A percentile compares a stretch with the other conserved stretches of the same genome.
phyloP scores from a whole-genome alignment of 257 asterid species.

The Leptodermis oblonga region DNA sequence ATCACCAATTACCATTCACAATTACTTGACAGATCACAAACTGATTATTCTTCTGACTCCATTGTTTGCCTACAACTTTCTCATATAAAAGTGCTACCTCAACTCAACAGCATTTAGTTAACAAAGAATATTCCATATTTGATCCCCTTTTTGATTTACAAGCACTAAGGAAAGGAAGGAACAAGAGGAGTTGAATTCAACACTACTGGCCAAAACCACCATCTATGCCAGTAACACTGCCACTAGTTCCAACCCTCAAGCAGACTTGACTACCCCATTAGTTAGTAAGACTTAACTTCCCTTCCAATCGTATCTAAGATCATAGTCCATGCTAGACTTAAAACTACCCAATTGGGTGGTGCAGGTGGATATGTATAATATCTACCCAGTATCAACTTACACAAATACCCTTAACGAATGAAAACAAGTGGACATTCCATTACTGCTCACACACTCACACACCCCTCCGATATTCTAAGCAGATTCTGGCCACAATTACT shows the following conservation, averaged over 20 bases:
- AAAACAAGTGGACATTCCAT: too few species aligned
- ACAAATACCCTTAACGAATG: too few species aligned
- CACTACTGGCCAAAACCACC: neutral
- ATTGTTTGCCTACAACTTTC: neutral
- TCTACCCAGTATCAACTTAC: too few species aligned
- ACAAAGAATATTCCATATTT: neutral
- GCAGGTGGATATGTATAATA: too few species aligned
- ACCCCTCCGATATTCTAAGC: too few species aligned
- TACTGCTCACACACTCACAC: too few species aligned
- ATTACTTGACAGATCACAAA: neutral
- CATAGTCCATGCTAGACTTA: neutral
- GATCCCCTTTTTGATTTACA: neutral
- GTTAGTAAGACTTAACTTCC: too few species aligned
- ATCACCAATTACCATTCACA: neutral
- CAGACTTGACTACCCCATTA: too few species aligned
- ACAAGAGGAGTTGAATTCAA: neutral
- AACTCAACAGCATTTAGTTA: neutral
- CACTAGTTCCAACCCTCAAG: neutral
- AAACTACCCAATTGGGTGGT: neutral
- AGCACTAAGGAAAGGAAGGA: neutral
- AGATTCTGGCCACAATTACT: too few species aligned
- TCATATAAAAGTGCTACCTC: neutral
- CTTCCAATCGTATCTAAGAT: neutral
- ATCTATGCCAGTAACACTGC: neutral
- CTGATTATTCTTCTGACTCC: neutral